Evolutionary conservation across 441 rosid species (phyloP), one percentile per base, ranked within the genome.

Genomic region (Hura crepitans): DNA sequence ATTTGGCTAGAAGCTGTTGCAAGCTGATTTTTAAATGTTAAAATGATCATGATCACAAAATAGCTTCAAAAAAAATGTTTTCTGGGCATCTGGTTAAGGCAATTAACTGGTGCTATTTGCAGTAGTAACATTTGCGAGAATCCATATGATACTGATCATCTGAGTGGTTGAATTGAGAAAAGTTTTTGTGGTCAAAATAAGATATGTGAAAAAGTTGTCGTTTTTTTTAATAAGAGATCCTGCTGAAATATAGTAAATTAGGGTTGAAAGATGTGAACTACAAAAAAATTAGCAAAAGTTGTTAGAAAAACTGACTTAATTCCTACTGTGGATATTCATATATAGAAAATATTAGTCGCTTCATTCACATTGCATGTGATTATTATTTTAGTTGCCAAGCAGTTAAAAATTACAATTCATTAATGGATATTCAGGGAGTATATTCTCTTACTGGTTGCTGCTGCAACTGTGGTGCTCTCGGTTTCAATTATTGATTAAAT

Each of bases 51-150:
- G n/a, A 50, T 50, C 20, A 50, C 7, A 8, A 50, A 35, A 35
- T 8, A 35, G 39, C 39, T 8, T 3, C 39, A 53, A 5, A 53
- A 8, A 53, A 53, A 23, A 53, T 53, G 3, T 9, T 53, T 8
- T 53, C 20, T 53, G 27, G 1, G 28, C 5, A 25, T 56, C 14
- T 25, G 17, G 13, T 56, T 15, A 10, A 56, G 33, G 37, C 35
- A 56, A 8, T 56, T 56, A 56, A 35, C 61, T 10, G 61, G 14
- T 56, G 61, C 35, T 56, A 33, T 56, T 33, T 60, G 46, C 43
- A 60, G 18, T 22, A 35, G 46, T n/a, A 33, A 35, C 39, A 35
- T 4, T 17, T 18, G 28, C 22, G 6, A 54, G 20, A 35, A 60
- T 18, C 46, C 7, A 18, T 17, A 17, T 65, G 57, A 62, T 25